Evolutionary conservation across 345 rosid species (phyloP), one percentile per base, ranked within the genome.

Genomic region (Hibiscus trionum): DNA sequence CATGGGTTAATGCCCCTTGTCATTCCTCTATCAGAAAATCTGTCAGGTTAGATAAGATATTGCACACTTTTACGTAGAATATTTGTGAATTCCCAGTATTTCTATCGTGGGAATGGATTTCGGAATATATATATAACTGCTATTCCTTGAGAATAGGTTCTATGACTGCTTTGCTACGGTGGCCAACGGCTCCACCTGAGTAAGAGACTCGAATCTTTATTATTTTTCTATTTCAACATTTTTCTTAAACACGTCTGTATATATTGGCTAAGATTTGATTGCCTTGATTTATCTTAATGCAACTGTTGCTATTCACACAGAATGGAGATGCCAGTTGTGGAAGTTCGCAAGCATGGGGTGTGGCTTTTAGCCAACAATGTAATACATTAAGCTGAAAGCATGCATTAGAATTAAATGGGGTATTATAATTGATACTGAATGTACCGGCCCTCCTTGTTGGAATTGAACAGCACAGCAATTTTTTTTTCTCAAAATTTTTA

Each of bases 161-260:
- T 61, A 73, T 88, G 65, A 89, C 93, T 75, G 97, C 93, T 27
- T 74, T 93, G 83, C 78, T 93, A 79, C 83, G 96, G 73, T 91
- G 96, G 97, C 98, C 98, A 76, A 91, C 96, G 49, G 96, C 98
- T 81, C 93, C 96, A 77, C 77, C 88, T 21, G 93, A 92, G 97
- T 93, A 82, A 79, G 83, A 64, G 57, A 66, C 52, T 31, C 7
- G 3, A 26, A n/a, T 70, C 44, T 17, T 69, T 8, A 46, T 50
- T 7, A 49, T 42, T 3, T 42, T 24, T 16, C 21, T 56, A 24
- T 58, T 58, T 24, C 33, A 44, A 44, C 26, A 70, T 80, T 44
- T 15, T 6, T 53, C 17, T 65, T 17, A 33, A 64, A 44, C 2
- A 14, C 4, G 0, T 46, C 10, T 66, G 24, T 29, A 26, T 76